Percentiles rank a stretch among this genome's conserved stretches.
phyloP scores from a whole-genome alignment of 129 eudicot species.

The Escallonia rubra region DNA sequence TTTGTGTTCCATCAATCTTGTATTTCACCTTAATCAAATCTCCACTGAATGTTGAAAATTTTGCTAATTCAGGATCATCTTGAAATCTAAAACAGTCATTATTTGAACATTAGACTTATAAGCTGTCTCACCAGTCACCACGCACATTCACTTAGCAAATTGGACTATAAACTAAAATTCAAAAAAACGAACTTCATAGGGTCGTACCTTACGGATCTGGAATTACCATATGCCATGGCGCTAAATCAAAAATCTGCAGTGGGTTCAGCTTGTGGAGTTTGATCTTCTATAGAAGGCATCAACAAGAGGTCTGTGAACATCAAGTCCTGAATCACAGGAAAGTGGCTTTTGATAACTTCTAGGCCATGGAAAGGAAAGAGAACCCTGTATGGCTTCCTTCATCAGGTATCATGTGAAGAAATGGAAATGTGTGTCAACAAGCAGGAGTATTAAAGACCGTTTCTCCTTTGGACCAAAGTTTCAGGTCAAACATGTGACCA shows the following conservation, averaged over 20 bases:
- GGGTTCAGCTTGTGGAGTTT: constrained; percentile 7
- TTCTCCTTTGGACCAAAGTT: constrained; percentile 32
- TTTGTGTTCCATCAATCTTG: constrained; percentile 53
- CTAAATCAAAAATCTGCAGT: constrained; percentile 5
- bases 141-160: background rate
- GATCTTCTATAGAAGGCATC: constrained; percentile 19
- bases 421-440: constrained; percentile 15
- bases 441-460: constrained; percentile 25
- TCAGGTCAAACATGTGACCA: constrained; percentile 61
- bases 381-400: constrained; percentile 32
- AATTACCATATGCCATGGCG: constrained; percentile 60
- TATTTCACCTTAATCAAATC: constrained; percentile 49
- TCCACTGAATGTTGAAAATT: constrained; percentile 29
- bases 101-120: constrained; percentile 2
- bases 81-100: constrained; percentile 46
- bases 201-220: constrained; percentile 83
- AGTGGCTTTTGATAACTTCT: constrained; percentile 26
- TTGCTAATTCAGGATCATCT: constrained; percentile 42
- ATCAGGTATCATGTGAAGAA: constrained; percentile 72
- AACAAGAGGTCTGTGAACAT: background rate
- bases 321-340: constrained; percentile 19
- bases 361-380: constrained; percentile 23
- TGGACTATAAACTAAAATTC: background rate
- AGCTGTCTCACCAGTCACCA: background rate
- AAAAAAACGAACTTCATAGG: background rate